Evolutionary conservation across 345 rosid species (phyloP), one percentile per base, ranked within the genome.

Genomic region (Aquilaria yunnanensis): DNA sequence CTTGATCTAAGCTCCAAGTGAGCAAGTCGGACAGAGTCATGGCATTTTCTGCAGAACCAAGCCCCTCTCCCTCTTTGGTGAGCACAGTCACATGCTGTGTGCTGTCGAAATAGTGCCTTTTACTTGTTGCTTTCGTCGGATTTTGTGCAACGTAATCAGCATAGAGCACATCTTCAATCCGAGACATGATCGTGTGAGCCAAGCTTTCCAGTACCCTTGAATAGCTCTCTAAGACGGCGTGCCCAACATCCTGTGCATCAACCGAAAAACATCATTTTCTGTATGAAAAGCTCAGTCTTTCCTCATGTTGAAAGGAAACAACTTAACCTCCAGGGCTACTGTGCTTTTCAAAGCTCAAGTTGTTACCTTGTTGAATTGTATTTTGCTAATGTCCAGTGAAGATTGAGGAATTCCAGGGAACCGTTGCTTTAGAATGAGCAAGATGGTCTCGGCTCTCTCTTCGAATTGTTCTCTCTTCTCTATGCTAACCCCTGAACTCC

Each of bases 381-480:
- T 93, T 69, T 90, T 93, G 78, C 90, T 90, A 48, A 90, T 83
- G 77, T 93, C 98, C 32, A 93, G 82, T 14, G 95, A 47, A 33
- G 97, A 93, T 63, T 93, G 97, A 77, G 95, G 83, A 65, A 83
- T 59, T 66, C 98, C 98, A 0, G 96, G 98, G 73, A 76, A 90
- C 31, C 82, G 68, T 5, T 90, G 95, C 69, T 93, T 93, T 66
- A 93, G 71, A 32, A 93, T 75, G 63, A 85, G 85, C 51, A 93
- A 66, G 72, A 93, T 82, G 12, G 95, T 90, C 75, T 88, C 92
- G 2, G 92, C 96, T 77, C 98, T 75, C 68, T 90, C 98, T 67
- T 90, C 98, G 49, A 93, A 93, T 2, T 83, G 81, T 69, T 93
- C 98, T 79, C 98, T 79, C 75, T 93, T 93, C 77, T 93, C 97